Conservation (phyloP, 768 basidiomycete species). For the Serendipita sp. region DNA sequence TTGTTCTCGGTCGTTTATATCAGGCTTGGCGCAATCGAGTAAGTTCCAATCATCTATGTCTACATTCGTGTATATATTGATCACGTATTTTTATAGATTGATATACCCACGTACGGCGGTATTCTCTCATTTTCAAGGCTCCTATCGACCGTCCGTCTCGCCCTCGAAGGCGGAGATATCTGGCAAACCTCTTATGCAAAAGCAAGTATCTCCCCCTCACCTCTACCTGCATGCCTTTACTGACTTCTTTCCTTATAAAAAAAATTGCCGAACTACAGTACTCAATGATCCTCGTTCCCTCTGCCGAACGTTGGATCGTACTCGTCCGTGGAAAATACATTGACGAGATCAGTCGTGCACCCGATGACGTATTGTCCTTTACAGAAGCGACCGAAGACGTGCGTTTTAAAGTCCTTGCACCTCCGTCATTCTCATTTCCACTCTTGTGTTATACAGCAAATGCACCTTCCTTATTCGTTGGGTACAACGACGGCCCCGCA, state of each 20-base stretch:
- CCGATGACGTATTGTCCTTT: constrained; percentile 15
- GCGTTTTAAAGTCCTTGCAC: neutral
- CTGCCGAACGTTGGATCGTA: neutral
- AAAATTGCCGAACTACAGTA: too few relatives aligned
- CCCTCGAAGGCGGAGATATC: neutral
- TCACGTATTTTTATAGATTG: neutral
- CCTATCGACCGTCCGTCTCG: neutral
- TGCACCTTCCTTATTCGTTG: neutral
- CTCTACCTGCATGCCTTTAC: too few relatives aligned
- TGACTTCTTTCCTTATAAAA: too few relatives aligned
- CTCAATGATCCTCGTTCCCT: neutral
- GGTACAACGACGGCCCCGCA: neutral
- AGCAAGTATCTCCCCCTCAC: neutral
- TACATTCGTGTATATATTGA: too few relatives aligned
- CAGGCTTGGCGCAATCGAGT: neutral
- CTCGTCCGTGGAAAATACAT: constrained; percentile 6
- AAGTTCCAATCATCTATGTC: too few relatives aligned
- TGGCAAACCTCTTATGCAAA: neutral
- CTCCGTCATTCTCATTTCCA: neutral
- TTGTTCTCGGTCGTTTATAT: neutral
- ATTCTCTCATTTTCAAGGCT: neutral
- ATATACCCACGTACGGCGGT: neutral
- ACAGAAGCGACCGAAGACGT: neutral
- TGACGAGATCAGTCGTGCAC: constrained; percentile 16
- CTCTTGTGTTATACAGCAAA: neutral